Percentiles rank a stretch among this genome's conserved stretches.
Evolutionary conservation across 208 protist species (phyloP).

Genomic region (Trichomonas vaginalis): DNA sequence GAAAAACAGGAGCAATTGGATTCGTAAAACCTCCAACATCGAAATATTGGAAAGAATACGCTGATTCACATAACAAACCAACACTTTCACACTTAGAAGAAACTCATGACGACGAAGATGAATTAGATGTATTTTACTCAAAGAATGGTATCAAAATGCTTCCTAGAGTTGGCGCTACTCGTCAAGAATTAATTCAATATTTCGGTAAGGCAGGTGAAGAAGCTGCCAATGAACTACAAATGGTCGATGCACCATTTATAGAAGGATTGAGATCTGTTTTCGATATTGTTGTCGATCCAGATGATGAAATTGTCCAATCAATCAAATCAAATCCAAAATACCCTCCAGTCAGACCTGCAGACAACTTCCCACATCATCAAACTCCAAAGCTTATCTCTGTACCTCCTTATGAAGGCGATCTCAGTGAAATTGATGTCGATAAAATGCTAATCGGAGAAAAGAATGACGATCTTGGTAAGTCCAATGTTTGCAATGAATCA

Average conservation of each 20-base stretch:
- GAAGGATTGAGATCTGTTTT: background rate
- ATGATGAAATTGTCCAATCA: background rate
- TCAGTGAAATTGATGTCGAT: background rate
- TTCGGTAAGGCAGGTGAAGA: background rate
- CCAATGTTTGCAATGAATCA: background rate
- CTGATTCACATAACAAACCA: background rate
- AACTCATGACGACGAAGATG: background rate
- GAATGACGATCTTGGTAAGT: background rate
- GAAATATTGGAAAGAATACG: background rate
- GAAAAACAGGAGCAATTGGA: background rate
- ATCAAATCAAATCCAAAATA: background rate
- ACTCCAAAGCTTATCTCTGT: background rate
- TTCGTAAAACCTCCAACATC: background rate
- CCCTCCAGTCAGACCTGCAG: background rate
- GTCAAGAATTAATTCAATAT: background rate
- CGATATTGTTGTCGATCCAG: background rate
- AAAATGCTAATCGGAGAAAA: background rate
- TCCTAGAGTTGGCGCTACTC: background rate
- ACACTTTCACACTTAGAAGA: background rate
- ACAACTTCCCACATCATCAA: background rate
- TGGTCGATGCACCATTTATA: background rate
- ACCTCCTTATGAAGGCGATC: background rate
- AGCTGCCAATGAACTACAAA: background rate
- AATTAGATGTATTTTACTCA: background rate
- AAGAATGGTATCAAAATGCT: background rate